phyloP scores from a whole-genome alignment of 2,329 filamentous ascomycete genomes.

The Emergomyces africanus region DNA sequence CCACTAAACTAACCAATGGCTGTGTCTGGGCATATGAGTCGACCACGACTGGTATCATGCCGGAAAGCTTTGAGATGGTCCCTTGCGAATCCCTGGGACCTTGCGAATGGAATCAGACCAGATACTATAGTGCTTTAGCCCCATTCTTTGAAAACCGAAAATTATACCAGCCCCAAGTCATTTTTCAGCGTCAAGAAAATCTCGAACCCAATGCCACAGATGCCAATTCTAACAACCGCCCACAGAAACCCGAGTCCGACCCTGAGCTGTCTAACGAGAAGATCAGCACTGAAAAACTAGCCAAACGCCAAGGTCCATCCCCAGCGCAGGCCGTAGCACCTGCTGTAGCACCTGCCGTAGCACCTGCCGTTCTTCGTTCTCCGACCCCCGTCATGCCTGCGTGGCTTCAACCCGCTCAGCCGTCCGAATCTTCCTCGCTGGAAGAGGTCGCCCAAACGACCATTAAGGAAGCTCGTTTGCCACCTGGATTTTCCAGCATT shows the following conservation, averaged over 20 bases:
- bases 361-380: slow-evolving; percentile 18
- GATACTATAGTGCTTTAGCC: slow-evolving; percentile 9
- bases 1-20: slow-evolving; percentile 39
- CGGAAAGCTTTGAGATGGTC: slow-evolving; percentile 34
- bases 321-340: slow-evolving; percentile 27
- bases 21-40: slow-evolving; percentile 44
- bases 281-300: slow-evolving; percentile 3
- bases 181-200: too few relatives aligned
- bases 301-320: slow-evolving; percentile 7
- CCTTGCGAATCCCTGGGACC: slow-evolving; percentile 22
- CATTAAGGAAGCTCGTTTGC: slow-evolving; percentile 32
- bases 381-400: background rate
- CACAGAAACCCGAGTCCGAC: slow-evolving; percentile 25
- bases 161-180: background rate
- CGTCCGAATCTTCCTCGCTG: slow-evolving; percentile 21
- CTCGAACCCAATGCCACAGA: slow-evolving; percentile 19
- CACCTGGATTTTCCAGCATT: slow-evolving; percentile 30
- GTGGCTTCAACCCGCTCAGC: slow-evolving; percentile 20
- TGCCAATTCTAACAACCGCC: background rate
- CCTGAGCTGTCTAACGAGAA: slow-evolving; percentile 33
- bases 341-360: slow-evolving; percentile 22
- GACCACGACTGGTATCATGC: slow-evolving; percentile 42
- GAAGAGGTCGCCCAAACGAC: slow-evolving; percentile 26
- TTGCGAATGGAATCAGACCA: slow-evolving; percentile 12
- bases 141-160: slow-evolving; percentile 8